Evolutionary conservation across 306 rosid genomes (phyloP), one percentile per base, ranked within the genome.

Genomic region (Rubus parviflorus): DNA sequence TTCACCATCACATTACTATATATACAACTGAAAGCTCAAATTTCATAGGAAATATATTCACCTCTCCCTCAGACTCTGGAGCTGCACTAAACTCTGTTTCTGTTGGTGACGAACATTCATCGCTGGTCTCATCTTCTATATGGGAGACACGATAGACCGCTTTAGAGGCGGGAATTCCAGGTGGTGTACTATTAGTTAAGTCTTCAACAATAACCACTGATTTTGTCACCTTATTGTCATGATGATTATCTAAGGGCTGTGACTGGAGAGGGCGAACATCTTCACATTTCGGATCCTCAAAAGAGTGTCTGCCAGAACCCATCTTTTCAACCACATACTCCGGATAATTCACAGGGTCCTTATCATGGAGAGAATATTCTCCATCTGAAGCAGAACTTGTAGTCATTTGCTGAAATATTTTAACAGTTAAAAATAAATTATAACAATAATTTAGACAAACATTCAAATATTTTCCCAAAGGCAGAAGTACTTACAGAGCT

Each of bases 401-500:
- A 79, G 77, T 69, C 76, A 70, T 56, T 82, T 82, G 82, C 98
- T 92, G 91, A 80, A 80, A 81, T 76, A 83, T 56, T 65, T 7
- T 80, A 16, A 80, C 45, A 63, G 65, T 52, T 37, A 19, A 49
- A 13, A 17, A 62, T 16, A 35, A 41, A 63, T 87, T 76, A 76
- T 56, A 78, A 52, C 15, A 62, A 67, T 81, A 85, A 10, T 43
- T 75, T n/a, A 35, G 37, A 49, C 47, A 68, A 49, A 46, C 25
- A 3, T 9, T 75, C 9, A 52, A 70, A 54, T 37, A 10, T 25
- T 60, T 58, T 68, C 30, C 9, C 40, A 75, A 51, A 40, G 30
- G 72, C 70, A 41, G 49, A 80, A 80, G 77, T 72, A 85, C 97
- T 88, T 87, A 95, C 98, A 47, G 88, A 62, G 79, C 75, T 52